phyloP scores from a whole-genome alignment of 768 basidiomycete genomes.

The Trametes cubensis region DNA sequence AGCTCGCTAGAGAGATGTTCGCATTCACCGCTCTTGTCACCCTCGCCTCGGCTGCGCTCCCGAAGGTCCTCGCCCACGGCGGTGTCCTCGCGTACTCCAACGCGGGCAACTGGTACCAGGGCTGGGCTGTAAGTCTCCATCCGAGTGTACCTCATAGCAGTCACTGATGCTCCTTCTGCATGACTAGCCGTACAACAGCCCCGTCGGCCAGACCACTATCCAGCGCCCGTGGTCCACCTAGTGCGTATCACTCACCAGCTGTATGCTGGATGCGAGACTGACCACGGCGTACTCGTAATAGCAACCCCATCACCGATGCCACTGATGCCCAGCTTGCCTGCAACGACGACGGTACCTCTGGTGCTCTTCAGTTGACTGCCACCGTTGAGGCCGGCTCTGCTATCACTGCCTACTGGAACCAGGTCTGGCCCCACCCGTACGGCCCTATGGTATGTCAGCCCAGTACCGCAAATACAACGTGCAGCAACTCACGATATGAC shows the following conservation, averaged over 20 bases:
- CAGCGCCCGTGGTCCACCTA: conserved; percentile 45
- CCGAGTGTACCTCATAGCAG: background rate
- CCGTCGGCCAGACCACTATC: conserved; percentile 43
- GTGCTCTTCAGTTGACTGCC: conserved; percentile 39
- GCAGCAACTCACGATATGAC: conserved; percentile 22
- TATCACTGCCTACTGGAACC: conserved; percentile 46
- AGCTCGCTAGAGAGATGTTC: conserved; percentile 29
- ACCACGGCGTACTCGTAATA: background rate
- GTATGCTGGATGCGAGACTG: background rate
- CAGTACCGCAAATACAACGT: background rate
- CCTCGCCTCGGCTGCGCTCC: conserved; percentile 30
- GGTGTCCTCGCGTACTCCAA: conserved; percentile 44
- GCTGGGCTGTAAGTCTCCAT: conserved; percentile 32
- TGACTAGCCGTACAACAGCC: conserved; percentile 42
- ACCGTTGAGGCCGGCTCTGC: conserved; percentile 42
- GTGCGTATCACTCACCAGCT: conserved; percentile 19
- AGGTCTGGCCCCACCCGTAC: conserved; percentile 34
- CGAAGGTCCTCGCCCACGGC: conserved; percentile 40
- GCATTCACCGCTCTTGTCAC: conserved; percentile 32
- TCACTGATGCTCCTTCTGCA: no score
- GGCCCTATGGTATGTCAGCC: conserved; percentile 29
- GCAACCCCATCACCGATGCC: conserved; percentile 42
- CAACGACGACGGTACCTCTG: conserved; percentile 41
- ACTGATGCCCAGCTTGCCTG: conserved; percentile 40
- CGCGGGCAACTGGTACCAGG: conserved; percentile 37